These are phyloP conservation scores for Aureobasidium sp. DNA, from an alignment of 2,329 filamentous ascomycete species.

Conservation along the genomic window DNA sequence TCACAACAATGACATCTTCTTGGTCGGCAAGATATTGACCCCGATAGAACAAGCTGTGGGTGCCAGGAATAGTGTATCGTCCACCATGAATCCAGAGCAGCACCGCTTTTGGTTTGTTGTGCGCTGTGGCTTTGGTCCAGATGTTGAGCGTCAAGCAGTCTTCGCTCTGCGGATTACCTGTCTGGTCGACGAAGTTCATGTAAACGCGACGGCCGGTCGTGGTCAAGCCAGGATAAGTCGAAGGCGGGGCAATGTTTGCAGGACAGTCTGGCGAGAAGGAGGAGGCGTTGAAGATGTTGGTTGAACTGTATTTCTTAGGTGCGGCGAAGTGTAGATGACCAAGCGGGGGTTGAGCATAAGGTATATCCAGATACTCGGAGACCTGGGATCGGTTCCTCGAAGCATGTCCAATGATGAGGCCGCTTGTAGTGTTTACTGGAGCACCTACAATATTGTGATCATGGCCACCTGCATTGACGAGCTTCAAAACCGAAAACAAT, in stretches of 20 bases:
- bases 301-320: neutral
- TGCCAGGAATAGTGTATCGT: neutral
- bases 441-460: neutral
- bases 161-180: neutral
- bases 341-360: neutral
- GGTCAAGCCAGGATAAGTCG: neutral
- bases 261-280: neutral
- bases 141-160: neutral
- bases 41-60: neutral
- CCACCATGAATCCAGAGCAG: neutral
- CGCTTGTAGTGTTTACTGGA: neutral
- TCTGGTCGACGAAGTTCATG: neutral
- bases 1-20: neutral
- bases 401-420: neutral
- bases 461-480: neutral
- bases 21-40: neutral
- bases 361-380: neutral
- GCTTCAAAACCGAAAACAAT: neutral
- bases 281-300: neutral
- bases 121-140: neutral
- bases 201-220: neutral
- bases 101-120: neutral
- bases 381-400: neutral
- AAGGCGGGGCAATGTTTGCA: neutral
- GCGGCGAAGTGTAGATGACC: neutral